Base-by-base conservation (phyloP, 352 stramenopile species). In the Blastocystis sp. region DNA sequence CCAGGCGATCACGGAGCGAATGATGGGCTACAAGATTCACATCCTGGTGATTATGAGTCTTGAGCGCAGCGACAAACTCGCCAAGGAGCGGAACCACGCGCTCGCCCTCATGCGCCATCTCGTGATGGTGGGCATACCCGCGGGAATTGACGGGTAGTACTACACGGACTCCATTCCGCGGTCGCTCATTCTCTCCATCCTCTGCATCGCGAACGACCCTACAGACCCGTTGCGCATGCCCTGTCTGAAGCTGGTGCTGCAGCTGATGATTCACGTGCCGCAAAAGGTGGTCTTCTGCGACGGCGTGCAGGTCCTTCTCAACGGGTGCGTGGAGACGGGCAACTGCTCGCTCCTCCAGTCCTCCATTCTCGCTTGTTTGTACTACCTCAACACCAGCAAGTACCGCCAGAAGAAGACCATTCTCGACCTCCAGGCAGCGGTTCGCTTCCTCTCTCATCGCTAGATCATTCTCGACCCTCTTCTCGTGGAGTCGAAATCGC, bases 401-500 rank as follows among this genome's bases (percentile, higher is more conserved):
- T 84, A 69, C 61, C 74, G 74, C n/a, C 74, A 84, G 54, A 84
- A 84, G 74, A 84, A 84, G 42, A 84, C 74, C 45, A 84, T 84
- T 84, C 54, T 84, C n/a, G 74, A 84, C 66, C 74, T 84, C n/a
- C 74, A 84, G 61, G 52, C 61, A 19, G 65, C 61, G 28, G 34
- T 42, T 2, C 10, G 17, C 38, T 17, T 9, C n/a, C 9, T 9
- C 9, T 4, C 24, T 68, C 3, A 71, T 38, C 3, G 3, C 1
- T 71, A 71, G 66, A 42, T 76, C 24, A 57, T 76, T 57, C 48
- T 84, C 52, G 52, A 84, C n/a, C 74, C 74, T 9, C 34, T 84
- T 2, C 54, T 84, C 10, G 28, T 84, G 1, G 74, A 84, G 28
- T 84, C 74, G 3, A 84, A 84, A 48, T 84, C 74, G 21, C 45